Conservation (phyloP, 768 basidiomycete species). For the Xerocomellus dryophilus region DNA sequence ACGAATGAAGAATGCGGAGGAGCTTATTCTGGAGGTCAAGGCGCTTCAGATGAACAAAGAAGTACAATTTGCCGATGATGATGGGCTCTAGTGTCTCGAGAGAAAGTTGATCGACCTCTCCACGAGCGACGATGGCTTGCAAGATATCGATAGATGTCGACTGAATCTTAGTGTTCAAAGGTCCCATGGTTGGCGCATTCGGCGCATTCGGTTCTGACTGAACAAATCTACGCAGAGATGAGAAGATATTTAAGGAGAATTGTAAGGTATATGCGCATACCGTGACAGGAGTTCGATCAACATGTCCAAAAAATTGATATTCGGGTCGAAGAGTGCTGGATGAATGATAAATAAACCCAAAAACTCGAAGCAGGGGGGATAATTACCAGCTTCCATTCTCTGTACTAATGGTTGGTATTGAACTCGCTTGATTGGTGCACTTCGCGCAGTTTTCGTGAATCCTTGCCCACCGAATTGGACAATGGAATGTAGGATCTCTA, state of each 20-base stretch:
- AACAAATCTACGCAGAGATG: slow-evolving; percentile 50
- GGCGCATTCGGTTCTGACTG: slow-evolving; percentile 69
- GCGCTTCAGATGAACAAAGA: slow-evolving; percentile 61
- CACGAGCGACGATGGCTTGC: slow-evolving; percentile 76
- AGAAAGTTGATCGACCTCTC: slow-evolving; percentile 63
- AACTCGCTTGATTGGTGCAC: slow-evolving; percentile 61
- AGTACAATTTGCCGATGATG: slow-evolving; percentile 73
- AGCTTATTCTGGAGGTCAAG: slow-evolving; percentile 92
- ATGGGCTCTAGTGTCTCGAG: slow-evolving; percentile 67
- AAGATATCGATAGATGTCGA: slow-evolving; percentile 76
- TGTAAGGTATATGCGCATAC: slow-evolving; percentile 52
- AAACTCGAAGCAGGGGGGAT: neutral
- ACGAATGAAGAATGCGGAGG: slow-evolving; percentile 83
- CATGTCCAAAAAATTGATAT: slow-evolving; percentile 73
- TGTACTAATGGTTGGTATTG: slow-evolving; percentile 59
- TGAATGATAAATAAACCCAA: slow-evolving; percentile 5
- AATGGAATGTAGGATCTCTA: slow-evolving; percentile 75
- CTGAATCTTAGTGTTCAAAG: slow-evolving; percentile 65
- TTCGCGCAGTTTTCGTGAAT: slow-evolving; percentile 71
- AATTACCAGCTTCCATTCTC: slow-evolving; percentile 59
- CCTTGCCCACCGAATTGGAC: slow-evolving; percentile 89
- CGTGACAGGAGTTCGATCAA: slow-evolving; percentile 70
- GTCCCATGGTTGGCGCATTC: slow-evolving; percentile 50
- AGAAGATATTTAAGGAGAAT: neutral
- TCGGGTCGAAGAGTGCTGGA: slow-evolving; percentile 41